phyloP scores from a whole-genome alignment of 2,329 filamentous ascomycete species.

The Pseudogymnoascus sp. region DNA sequence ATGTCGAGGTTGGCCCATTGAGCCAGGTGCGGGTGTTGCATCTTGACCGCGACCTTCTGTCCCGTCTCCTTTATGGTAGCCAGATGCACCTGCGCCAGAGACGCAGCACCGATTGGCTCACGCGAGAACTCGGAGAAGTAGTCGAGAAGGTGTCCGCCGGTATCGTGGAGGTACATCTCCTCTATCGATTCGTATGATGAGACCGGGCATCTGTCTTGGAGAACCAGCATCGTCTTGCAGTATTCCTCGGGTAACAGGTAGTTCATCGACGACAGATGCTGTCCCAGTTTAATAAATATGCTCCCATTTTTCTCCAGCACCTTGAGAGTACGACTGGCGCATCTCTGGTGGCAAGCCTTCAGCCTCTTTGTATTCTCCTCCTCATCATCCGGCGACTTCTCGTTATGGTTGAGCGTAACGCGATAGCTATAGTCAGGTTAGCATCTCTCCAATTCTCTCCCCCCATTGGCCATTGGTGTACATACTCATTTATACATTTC shows the following conservation, averaged over 20 bases:
- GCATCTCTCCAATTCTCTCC: neutral
- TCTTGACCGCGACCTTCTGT: constrained; percentile 87
- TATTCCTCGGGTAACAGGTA: constrained; percentile 87
- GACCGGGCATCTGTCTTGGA: constrained; percentile 92
- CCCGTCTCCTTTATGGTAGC: constrained; percentile 75
- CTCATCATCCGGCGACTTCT: constrained; percentile 47
- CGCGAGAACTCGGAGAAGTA: constrained; percentile 79
- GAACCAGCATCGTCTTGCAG: constrained; percentile 89
- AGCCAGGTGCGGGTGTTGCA: constrained; percentile 83
- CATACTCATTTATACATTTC: constrained; percentile 83
- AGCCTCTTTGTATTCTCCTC: constrained; percentile 60
- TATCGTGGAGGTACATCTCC: constrained; percentile 78
- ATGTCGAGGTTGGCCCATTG: constrained; percentile 88
- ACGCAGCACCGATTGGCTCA: constrained; percentile 82
- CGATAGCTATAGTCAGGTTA: constrained; percentile 59
- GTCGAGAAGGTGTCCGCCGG: constrained; percentile 66
- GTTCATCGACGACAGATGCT: constrained; percentile 89
- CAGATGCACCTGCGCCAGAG: constrained; percentile 86
- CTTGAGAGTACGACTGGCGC: constrained; percentile 75
- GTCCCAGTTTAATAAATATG: constrained; percentile 96
- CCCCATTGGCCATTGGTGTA: constrained; percentile 13
- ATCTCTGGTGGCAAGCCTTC: constrained; percentile 82
- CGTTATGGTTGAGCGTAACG: constrained; percentile 64
- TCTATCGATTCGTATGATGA: constrained; percentile 82
- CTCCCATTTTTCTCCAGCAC: constrained; percentile 94